Conservation (phyloP, 1,284 basidiomycete genomes). For the Heterobasidion irregulare region DNA sequence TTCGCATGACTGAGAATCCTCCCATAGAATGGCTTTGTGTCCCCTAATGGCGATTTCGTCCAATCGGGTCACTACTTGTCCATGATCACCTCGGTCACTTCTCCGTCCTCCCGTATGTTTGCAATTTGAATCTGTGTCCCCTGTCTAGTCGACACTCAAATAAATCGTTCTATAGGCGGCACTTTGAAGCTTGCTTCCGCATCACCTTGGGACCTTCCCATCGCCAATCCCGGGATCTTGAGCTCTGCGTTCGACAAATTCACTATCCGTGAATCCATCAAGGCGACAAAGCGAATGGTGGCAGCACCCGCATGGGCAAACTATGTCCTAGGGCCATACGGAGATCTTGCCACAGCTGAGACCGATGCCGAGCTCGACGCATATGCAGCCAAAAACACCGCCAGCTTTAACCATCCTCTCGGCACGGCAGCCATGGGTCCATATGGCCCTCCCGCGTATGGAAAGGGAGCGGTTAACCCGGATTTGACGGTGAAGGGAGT, state of each 20-base stretch:
- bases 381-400: neutral
- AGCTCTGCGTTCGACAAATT: conserved; percentile 5
- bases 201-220: conserved; percentile 15
- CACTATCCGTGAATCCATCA: neutral
- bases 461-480: conserved; percentile 15
- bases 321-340: conserved; percentile 1
- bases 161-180: conserved; percentile 6
- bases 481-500: conserved; percentile 17
- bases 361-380: conserved; percentile 8
- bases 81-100: neutral
- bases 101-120: conserved; percentile 5
- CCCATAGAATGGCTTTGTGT: neutral
- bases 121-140: neutral
- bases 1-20: neutral
- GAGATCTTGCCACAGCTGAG: neutral
- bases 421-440: conserved; percentile 16
- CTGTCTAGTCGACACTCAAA: neutral
- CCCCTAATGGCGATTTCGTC: neutral
- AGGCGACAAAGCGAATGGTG: conserved; percentile 2
- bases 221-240: conserved; percentile 20
- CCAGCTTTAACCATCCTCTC: conserved; percentile 14
- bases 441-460: neutral
- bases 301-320: conserved; percentile 1
- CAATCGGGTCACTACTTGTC: conserved; percentile 3
- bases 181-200: conserved; percentile 13